Percentiles rank a stretch among this genome's conserved stretches.
Conservation (phyloP, 768 basidiomycete genomes). For the Leucosporidium scottii region DNA sequence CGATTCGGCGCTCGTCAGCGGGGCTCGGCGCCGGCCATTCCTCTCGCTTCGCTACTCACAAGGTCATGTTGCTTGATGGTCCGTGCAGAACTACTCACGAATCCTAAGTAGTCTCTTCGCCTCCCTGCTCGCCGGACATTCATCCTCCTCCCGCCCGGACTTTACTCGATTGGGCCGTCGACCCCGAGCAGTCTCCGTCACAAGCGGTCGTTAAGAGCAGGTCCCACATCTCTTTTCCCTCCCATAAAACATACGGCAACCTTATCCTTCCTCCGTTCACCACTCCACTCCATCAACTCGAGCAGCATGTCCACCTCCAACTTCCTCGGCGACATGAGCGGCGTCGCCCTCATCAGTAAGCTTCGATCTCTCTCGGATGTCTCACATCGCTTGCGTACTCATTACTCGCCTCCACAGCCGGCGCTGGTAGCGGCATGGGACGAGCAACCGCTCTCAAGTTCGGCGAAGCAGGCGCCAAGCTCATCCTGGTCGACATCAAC, state of each 20-base stretch:
- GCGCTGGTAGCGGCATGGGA: conserved; percentile 9
- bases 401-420: neutral
- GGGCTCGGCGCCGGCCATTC: too few species aligned
- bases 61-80: too few species aligned
- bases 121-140: too few species aligned
- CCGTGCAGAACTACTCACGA: too few species aligned
- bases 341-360: neutral
- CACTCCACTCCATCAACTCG: neutral
- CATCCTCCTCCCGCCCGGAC: too few species aligned
- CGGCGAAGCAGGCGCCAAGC: conserved; percentile 3
- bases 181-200: too few species aligned
- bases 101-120: too few species aligned
- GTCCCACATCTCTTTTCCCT: neutral
- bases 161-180: too few species aligned
- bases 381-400: neutral
- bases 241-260: neutral
- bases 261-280: neutral
- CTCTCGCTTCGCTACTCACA: too few species aligned
- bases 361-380: neutral
- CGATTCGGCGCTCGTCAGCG: neutral
- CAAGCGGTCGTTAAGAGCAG: too few species aligned
- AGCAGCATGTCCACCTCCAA: neutral
- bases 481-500: conserved; percentile 19
- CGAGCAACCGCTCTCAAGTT: conserved; percentile 1
- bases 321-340: neutral